Percentiles rank a stretch among this genome's conserved stretches.
Evolutionary conservation across 202 grass and related monocot species (phyloP).

Genomic region (Musa balbisiana): DNA sequence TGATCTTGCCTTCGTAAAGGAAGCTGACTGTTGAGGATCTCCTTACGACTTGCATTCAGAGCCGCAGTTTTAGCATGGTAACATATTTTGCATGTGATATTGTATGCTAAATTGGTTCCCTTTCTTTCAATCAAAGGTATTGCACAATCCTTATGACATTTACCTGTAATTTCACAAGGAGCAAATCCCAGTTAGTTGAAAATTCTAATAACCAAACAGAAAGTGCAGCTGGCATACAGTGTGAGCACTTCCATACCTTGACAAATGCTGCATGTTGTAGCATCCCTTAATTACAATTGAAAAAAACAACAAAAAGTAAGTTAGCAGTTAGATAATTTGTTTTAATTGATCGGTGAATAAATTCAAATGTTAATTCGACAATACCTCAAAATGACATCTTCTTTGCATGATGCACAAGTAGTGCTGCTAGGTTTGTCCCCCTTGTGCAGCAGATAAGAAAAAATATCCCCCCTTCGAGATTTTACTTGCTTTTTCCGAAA

Average conservation of each 20-base stretch:
- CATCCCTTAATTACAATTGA: conserved; percentile 51
- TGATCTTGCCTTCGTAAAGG: conserved; percentile 1
- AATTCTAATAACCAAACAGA: conserved; percentile 7
- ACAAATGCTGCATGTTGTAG: conserved; percentile 63
- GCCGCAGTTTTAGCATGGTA: conserved; percentile 22
- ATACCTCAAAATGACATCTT: conserved; percentile 65
- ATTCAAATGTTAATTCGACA: conserved; percentile 20
- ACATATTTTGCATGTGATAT: conserved; percentile 18
- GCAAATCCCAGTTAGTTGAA: conserved; percentile 14
- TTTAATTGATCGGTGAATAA: conserved; percentile 19
- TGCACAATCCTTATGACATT: conserved; percentile 77
- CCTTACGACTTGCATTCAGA: conserved; percentile 14
- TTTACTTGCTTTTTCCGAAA: conserved; percentile 39
- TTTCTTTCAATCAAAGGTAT: conserved; percentile 40
- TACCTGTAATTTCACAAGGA: conserved; percentile 45
- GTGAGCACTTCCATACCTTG: conserved; percentile 51
- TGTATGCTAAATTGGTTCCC: conserved; percentile 11
- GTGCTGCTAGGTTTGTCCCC: conserved; percentile 40
- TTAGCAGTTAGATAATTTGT: conserved; percentile 24
- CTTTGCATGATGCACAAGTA: conserved; percentile 78
- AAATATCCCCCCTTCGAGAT: conserved; percentile 38
- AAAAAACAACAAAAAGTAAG: conserved; percentile 25
- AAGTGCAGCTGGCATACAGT: conserved; percentile 15
- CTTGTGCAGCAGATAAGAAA: conserved; percentile 72
- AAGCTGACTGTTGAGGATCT: conserved; percentile 13